Conservation (phyloP, 2,329 filamentous ascomycete genomes). For the Hymenoscyphus scutula region DNA sequence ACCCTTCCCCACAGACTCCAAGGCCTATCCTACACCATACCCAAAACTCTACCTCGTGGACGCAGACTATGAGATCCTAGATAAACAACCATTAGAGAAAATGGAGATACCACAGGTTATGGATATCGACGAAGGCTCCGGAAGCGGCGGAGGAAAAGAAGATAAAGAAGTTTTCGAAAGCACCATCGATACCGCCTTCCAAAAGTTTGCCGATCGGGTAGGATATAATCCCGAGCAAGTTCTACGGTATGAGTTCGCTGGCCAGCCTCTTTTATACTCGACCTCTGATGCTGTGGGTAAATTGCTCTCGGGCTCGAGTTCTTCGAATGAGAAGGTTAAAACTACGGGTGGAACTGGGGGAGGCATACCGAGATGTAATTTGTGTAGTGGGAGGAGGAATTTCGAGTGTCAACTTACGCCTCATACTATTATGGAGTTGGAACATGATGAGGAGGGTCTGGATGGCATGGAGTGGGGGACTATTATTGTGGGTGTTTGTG, state of each 20-base stretch:
- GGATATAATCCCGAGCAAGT: slow-evolving; percentile 80
- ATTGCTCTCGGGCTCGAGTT: slow-evolving; percentile 43
- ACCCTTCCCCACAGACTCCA: slow-evolving; percentile 69
- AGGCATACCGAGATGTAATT: slow-evolving; percentile 70
- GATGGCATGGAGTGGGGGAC: slow-evolving; percentile 99
- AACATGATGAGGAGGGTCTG: slow-evolving; percentile 67
- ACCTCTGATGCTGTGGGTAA: slow-evolving; percentile 72
- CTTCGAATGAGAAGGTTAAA: slow-evolving; percentile 25
- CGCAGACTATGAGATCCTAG: slow-evolving; percentile 87
- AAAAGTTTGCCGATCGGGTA: slow-evolving; percentile 75
- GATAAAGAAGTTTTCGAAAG: slow-evolving; percentile 74
- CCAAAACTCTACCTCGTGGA: slow-evolving; percentile 77
- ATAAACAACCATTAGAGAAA: slow-evolving; percentile 52
- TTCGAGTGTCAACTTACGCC: slow-evolving; percentile 95
- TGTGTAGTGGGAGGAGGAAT: slow-evolving; percentile 70
- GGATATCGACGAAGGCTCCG: slow-evolving; percentile 44
- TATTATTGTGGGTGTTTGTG: slow-evolving; percentile 82
- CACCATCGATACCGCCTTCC: slow-evolving; percentile 71
- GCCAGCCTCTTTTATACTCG: slow-evolving; percentile 75
- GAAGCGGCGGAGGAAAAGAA: slow-evolving; percentile 47
- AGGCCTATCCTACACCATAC: slow-evolving; percentile 66
- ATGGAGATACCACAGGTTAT: slow-evolving; percentile 50
- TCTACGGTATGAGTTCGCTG: slow-evolving; percentile 75
- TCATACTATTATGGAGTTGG: slow-evolving; percentile 84
- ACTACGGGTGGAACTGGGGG: slow-evolving; percentile 28